Evolutionary conservation across 345 rosid species (phyloP).

Genomic region (Salix viminalis): DNA sequence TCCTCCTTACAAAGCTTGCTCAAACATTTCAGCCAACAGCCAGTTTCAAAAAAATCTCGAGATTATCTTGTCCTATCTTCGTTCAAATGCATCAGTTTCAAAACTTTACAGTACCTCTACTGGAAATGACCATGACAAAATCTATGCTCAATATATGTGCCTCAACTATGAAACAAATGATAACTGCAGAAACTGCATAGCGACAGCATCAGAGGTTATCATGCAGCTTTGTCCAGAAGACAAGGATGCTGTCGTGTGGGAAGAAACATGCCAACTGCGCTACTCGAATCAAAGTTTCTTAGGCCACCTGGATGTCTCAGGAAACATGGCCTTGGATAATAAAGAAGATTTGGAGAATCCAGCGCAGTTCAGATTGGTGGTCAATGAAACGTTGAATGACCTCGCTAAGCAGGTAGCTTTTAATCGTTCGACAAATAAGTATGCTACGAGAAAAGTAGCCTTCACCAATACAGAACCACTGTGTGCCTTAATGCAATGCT

Average conservation of each 20-base stretch:
- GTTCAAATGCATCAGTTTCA: slow-evolving; percentile 16
- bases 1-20: slow-evolving; percentile 15
- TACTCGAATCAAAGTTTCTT: slow-evolving; percentile 26
- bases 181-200: slow-evolving; percentile 18
- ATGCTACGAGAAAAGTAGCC: slow-evolving; percentile 1
- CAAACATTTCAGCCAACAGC: background rate
- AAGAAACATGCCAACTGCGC: slow-evolving; percentile 35
- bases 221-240: slow-evolving; percentile 18
- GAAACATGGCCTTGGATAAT: slow-evolving; percentile 21
- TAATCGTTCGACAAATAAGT: slow-evolving; percentile 5
- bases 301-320: slow-evolving; percentile 23
- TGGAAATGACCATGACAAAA: slow-evolving; percentile 16
- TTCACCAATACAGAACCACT: slow-evolving; percentile 9
- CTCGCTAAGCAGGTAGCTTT: slow-evolving; percentile 22
- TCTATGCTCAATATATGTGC: slow-evolving; percentile 39
- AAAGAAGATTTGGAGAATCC: slow-evolving; percentile 17
- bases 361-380: slow-evolving; percentile 11
- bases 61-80: background rate
- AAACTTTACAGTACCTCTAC: slow-evolving; percentile 7
- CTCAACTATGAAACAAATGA: slow-evolving; percentile 17
- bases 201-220: slow-evolving; percentile 15
- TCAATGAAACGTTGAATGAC: slow-evolving; percentile 20
- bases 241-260: slow-evolving; percentile 33
- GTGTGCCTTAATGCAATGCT: slow-evolving; percentile 35
- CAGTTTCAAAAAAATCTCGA: slow-evolving; percentile 6